Evolutionary conservation across 2,329 filamentous ascomycete species (phyloP).

Genomic region (Clathrospora elynae): DNA sequence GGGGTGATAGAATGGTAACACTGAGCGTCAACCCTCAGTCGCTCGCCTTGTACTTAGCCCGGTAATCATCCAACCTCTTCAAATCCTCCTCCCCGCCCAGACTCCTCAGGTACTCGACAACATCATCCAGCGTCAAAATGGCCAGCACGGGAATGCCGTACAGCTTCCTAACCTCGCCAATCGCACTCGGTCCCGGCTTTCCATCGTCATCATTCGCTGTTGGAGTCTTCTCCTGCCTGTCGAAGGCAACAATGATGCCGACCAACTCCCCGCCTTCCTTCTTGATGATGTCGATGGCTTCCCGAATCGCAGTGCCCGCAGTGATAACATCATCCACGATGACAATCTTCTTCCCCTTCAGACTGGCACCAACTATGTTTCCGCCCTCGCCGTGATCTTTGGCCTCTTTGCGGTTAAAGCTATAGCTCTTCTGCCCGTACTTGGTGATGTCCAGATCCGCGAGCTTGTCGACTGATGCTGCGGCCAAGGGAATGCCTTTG

Average conservation of each 20-base stretch:
- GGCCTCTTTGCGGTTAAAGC: constrained; percentile 93
- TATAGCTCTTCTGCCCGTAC: constrained; percentile 76
- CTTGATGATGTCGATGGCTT: constrained; percentile 87
- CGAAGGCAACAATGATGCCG: constrained; percentile 86
- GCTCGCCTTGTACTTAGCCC: constrained; percentile 49
- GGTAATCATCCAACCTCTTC: constrained; percentile 48
- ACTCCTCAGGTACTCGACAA: constrained; percentile 57
- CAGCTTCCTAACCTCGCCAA: constrained; percentile 83
- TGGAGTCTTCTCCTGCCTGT: constrained; percentile 83
- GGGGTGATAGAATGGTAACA: too few species aligned
- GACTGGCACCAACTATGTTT: constrained; percentile 82
- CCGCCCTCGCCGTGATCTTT: constrained; percentile 97
- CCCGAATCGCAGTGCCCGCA: constrained; percentile 89
- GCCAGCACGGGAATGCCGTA: constrained; percentile 81
- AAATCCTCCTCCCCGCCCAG: constrained; percentile 54
- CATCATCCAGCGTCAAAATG: constrained; percentile 83
- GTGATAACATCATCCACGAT: constrained; percentile 98
- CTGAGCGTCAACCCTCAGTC: too few species aligned
- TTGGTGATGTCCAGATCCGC: constrained; percentile 68
- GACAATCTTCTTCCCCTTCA: constrained; percentile 84
- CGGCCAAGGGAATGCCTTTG: constrained; percentile 93
- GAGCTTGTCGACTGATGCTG: constrained; percentile 76
- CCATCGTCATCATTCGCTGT: constrained; percentile 64
- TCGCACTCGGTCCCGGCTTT: constrained; percentile 74
- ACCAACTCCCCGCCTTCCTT: constrained; percentile 82